A percentile compares a stretch with the other conserved stretches of the same genome.
Evolutionary conservation across 2,329 filamentous ascomycete genomes (phyloP).

Genomic region (Alternaria angustiovoidea): DNA sequence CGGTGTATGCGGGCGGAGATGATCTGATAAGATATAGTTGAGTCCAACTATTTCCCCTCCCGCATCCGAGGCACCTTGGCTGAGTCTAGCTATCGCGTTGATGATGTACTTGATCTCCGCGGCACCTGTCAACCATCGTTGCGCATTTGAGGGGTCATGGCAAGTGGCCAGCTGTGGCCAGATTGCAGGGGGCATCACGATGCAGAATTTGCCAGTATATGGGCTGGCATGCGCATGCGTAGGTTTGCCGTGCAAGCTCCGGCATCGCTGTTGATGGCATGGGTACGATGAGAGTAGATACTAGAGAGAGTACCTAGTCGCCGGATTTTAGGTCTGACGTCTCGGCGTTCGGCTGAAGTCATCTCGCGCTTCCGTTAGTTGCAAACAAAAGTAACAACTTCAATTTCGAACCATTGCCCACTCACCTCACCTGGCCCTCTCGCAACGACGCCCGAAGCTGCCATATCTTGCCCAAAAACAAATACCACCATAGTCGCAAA

Average conservation of each 20-base stretch:
- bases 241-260: constrained; percentile 15
- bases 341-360: constrained; percentile 39
- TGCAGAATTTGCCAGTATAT: not conserved
- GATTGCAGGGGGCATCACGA: not conserved
- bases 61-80: constrained; percentile 19
- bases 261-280: constrained; percentile 26
- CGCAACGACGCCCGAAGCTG: constrained; percentile 15
- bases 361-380: constrained; percentile 36
- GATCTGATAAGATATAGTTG: constrained; percentile 40
- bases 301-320: constrained; percentile 11
- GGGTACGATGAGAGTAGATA: constrained; percentile 5
- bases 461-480: constrained; percentile 6
- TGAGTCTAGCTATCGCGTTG: constrained; percentile 23
- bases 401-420: constrained; percentile 25
- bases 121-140: not conserved
- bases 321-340: constrained; percentile 27
- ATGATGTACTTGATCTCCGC: constrained; percentile 24
- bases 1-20: constrained; percentile 27
- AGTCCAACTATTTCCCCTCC: constrained; percentile 25
- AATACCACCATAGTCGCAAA: constrained; percentile 33
- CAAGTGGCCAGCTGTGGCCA: not conserved
- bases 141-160: constrained; percentile 1
- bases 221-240: not conserved
- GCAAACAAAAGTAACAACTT: constrained; percentile 40
- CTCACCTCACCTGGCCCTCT: constrained; percentile 19